Evolutionary conservation across 129 eudicot species (phyloP), one percentile per base, ranked within the genome.

Genomic region (Erigeron canadensis): DNA sequence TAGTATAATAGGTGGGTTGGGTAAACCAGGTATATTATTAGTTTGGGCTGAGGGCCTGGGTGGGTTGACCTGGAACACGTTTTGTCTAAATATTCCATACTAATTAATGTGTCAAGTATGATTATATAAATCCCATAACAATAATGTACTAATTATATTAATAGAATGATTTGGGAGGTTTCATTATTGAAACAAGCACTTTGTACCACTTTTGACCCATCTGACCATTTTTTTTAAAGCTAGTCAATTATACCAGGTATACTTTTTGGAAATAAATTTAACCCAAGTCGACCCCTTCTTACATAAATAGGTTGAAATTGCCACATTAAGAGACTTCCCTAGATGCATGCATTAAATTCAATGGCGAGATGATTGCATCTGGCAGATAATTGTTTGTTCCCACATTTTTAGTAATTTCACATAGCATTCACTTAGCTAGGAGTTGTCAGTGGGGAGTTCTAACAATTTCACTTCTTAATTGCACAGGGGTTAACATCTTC

Each of bases 401-500:
- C 1, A 2, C 15, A 16, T 43, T 23, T 42, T 58, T 23, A n/a
- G 17, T 43, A 22, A 41, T 23, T 23, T 43, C 28, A n/a, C 38
- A 45, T 59, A 28, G 3, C 34, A 28, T 28, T n/a, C 40, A 41
- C 43, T 28, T 48, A 45, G 42, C 46, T 69, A 34, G 53, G 57
- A 42, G 69, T 67, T 51, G 17, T 53, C 12, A 48, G 59, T 53
- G 42, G 3, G 69, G 61, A 40, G 57, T 10, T 5, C 17, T 62
- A 21, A 72, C 76, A 47, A 13, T 74, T 34, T 77, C 13, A 55
- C 70, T 38, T 51, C 51, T 15, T 67, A 12, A 55, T 75, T 80
- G 63, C 77, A 94, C 77, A 94, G 99, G 99, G 99, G 71, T 79
- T 95, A 76, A 90, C 99, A 18, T 44, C 86, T 22, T 81, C 94